phyloP scores from a whole-genome alignment of 768 basidiomycete genomes.

The Tephrocybe sp. region DNA sequence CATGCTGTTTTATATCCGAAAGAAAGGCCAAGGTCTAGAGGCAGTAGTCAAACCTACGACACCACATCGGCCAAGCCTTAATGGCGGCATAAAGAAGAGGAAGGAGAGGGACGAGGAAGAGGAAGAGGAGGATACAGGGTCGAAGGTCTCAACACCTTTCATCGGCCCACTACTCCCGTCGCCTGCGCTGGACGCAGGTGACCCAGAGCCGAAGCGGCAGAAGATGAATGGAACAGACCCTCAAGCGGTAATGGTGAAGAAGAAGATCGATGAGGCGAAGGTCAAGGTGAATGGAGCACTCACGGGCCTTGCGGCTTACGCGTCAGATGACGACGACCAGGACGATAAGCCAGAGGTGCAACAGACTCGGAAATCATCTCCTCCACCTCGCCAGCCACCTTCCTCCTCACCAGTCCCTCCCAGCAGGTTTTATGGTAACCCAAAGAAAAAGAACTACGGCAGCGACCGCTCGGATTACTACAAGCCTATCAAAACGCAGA shows the following conservation, averaged over 20 bases:
- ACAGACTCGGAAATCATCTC: constrained; percentile 16
- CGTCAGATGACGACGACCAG: constrained; percentile 28
- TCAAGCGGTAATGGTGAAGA: constrained; percentile 51
- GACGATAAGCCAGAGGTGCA: constrained; percentile 15
- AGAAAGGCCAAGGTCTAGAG: constrained; percentile 73
- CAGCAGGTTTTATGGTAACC: constrained; percentile 35
- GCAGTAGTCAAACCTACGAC: constrained; percentile 48
- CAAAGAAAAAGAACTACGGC: constrained; percentile 30
- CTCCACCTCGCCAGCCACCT: constrained; percentile 16
- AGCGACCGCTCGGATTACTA: constrained; percentile 5
- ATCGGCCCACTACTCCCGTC: constrained; percentile 71
- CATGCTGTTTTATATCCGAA: constrained; percentile 87
- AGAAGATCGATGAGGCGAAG: constrained; percentile 45
- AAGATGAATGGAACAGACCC: constrained; percentile 39
- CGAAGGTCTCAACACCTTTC: constrained; percentile 50
- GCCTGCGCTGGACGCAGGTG: constrained; percentile 24
- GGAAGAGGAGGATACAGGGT: constrained; percentile 50
- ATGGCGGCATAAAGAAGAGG: constrained; percentile 52
- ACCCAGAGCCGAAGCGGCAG: constrained; percentile 24
- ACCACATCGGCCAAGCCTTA: constrained; percentile 38
- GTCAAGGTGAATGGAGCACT: constrained; percentile 29
- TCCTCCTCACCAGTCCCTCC: constrained; percentile 31
- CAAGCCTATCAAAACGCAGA: constrained; percentile 1
- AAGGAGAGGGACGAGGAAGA: constrained; percentile 37
- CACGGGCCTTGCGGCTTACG: constrained; percentile 24